These are phyloP conservation scores for Dittrichia graveolens DNA, from an alignment of 129 eudicot species.

Conservation along the genomic window DNA sequence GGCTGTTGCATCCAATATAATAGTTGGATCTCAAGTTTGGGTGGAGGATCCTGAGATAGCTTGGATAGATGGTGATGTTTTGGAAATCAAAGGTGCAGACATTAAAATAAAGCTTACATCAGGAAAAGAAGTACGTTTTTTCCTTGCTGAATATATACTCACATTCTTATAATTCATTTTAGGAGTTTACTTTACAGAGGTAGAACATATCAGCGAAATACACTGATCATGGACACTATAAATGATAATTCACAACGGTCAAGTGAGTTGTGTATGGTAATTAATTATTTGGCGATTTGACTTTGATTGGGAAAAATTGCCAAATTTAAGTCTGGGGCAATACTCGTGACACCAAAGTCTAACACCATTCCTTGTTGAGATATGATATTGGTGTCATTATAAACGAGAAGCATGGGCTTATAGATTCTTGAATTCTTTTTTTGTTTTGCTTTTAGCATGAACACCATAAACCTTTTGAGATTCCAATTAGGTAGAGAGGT, in stretches of 20 bases:
- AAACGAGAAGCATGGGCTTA: not conserved
- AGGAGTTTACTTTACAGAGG: constrained; percentile 18
- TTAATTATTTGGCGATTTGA: not conserved
- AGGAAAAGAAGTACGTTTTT: constrained; percentile 66
- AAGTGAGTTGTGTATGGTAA: not conserved
- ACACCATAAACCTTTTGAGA: not conserved
- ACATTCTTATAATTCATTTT: not conserved
- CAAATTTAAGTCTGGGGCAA: not conserved
- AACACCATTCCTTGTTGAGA: not conserved
- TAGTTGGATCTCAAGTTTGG: constrained; percentile 93
- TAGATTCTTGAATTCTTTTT: not conserved
- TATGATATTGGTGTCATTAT: not conserved
- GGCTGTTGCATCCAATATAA: constrained; percentile 51
- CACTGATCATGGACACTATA: not conserved
- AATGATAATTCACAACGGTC: constrained; percentile 7
- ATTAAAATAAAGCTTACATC: constrained; percentile 59
- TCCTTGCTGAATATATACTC: not conserved
- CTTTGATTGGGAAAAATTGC: not conserved
- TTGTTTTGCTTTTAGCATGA: not conserved
- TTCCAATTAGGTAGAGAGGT: constrained; percentile 10
- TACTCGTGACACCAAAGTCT: not conserved
- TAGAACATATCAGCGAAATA: not conserved
- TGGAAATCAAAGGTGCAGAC: constrained; percentile 68
- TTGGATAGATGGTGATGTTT: constrained; percentile 94
- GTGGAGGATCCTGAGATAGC: constrained; percentile 92